Percentiles rank a stretch among this genome's conserved stretches.
Evolutionary conservation across 176 grass and related monocot species (phyloP).

Genomic region (Triticum timopheevii): DNA sequence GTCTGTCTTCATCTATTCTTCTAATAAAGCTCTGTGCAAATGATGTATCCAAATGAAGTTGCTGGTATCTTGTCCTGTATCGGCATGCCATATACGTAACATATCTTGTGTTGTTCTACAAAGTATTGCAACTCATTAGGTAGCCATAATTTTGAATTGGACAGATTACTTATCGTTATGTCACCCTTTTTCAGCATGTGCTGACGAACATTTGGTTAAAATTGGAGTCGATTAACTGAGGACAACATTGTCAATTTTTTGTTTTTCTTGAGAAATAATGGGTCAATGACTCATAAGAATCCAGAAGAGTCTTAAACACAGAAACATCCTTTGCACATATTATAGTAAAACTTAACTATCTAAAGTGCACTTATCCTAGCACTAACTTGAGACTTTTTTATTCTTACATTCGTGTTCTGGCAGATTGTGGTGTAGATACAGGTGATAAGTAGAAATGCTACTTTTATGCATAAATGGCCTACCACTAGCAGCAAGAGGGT

Average conservation of each 20-base stretch:
- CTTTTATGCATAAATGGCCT: slow-evolving; percentile 20
- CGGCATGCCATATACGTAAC: not conserved
- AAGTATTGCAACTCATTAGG: not conserved
- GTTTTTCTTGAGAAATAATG: not conserved
- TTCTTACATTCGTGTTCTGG: not conserved
- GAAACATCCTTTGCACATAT: not conserved
- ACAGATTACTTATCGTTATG: not conserved
- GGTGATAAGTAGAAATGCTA: slow-evolving; percentile 5
- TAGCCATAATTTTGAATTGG: not conserved
- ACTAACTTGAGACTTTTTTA: not conserved
- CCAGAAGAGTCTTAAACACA: not conserved
- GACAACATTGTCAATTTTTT: not conserved
- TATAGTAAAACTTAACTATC: not conserved
- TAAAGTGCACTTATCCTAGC: not conserved
- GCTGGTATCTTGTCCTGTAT: not conserved
- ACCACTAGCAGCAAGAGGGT: slow-evolving; percentile 20
- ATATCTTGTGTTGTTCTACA: not conserved
- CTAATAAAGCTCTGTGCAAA: not conserved
- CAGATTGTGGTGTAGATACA: slow-evolving; percentile 24
- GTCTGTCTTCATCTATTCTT: not conserved
- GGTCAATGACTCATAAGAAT: not conserved
- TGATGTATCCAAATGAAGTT: not conserved
- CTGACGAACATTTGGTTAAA: not conserved
- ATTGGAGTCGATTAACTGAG: not conserved
- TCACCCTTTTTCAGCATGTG: not conserved